Base-by-base conservation (phyloP, 345 rosid genomes). In the Physaria fendleri region DNA sequence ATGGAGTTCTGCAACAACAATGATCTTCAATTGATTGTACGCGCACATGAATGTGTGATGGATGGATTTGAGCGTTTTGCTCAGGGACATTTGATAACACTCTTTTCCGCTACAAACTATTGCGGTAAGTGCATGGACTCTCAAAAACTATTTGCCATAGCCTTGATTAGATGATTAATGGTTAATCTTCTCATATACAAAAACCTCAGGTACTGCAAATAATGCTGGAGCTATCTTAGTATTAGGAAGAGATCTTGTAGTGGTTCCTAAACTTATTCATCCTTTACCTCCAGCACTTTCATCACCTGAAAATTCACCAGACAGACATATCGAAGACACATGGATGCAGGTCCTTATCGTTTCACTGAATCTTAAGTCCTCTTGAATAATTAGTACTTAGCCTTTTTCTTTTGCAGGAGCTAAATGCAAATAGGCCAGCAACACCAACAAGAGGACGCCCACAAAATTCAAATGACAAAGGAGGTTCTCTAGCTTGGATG, bases 21-120 rank as follows among this genome's bases (percentile, higher is more conserved):
- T 68, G 97, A 89, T 71, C 95, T 89, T 39, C 95, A 89, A 74
- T 74, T 89, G 68, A 89, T 89, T 71, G 95, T 89, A 20, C 91
- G 97, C 48, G 97, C 97, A 47, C 97, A 89, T 41, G 97, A 89
- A 76, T 89, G 97, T 34, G 97, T 89, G 59, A 89, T 89, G 97
- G 97, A 89, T 76, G 97, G 97, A 39, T 89, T 89, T 68, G 97
- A 89, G 78, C 95, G 97, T 46, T 89, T 89, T 64, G 97, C 97
- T 2, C 95, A 89, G 68, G 97, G 97, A 60, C 97, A 89, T 74
- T 75, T 89, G 56, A 89, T 89, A 56, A 89, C 97, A 5, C 86
- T 89, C 71, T 89, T 89, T 77, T 89, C 97, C 1, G 97, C 97
- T 49, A 89, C 97, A 63, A 89, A 89, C 64, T 89, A 89, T 50